phyloP scores from a whole-genome alignment of 169 alveolate genomes.

The Cystoisospora suis region DNA sequence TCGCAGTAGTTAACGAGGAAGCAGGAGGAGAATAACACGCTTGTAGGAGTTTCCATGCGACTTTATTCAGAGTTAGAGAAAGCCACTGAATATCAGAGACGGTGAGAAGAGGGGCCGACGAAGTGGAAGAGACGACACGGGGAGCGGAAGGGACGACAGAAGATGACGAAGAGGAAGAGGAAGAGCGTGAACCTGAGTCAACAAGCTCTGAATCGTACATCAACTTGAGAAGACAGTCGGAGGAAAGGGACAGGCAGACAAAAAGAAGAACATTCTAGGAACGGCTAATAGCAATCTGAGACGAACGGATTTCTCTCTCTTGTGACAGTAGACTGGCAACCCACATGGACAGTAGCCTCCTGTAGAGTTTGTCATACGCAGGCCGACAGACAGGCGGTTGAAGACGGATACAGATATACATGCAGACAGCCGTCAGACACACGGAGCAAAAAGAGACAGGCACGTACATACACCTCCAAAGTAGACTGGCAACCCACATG shows the following conservation, averaged over 20 bases:
- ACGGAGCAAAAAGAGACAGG: background rate
- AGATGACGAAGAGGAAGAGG: background rate
- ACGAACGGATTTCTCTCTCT: too few relatives aligned
- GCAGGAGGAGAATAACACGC: conserved; percentile 21
- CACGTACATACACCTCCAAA: background rate
- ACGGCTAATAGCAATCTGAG: too few relatives aligned
- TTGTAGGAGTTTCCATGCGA: conserved; percentile 44
- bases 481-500: background rate
- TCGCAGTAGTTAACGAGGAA: background rate
- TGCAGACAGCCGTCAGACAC: background rate
- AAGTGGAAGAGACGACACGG: background rate
- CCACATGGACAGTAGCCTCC: background rate
- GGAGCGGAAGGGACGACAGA: background rate
- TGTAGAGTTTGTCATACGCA: background rate
- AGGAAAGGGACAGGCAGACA: background rate
- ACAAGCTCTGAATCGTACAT: conserved; percentile 46
- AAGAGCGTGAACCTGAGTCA: background rate
- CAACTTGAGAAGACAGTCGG: background rate
- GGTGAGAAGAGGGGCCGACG: conserved; percentile 6
- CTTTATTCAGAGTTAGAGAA: conserved; percentile 19
- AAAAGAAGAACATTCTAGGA: background rate
- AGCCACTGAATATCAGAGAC: conserved; percentile 40
- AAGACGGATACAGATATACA: background rate
- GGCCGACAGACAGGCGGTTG: background rate
- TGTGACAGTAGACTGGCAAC: too few relatives aligned